A percentile compares a stretch with the other conserved stretches of the same genome.
phyloP scores from a whole-genome alignment of 768 basidiomycete species.

The Hericium rajendrae region DNA sequence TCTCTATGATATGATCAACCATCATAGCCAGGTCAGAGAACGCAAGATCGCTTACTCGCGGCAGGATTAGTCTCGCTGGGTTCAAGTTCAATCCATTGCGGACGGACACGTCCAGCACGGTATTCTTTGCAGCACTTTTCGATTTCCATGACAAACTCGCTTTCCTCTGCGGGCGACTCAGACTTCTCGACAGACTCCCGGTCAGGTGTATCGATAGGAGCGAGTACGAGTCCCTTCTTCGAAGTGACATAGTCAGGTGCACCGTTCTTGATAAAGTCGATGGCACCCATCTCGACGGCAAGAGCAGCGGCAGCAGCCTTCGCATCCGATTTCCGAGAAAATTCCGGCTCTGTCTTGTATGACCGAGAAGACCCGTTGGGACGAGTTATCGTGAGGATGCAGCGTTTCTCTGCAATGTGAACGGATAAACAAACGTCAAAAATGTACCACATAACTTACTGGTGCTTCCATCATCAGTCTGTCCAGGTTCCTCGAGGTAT shows the following conservation, averaged over 20 bases:
- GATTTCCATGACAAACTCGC: slow-evolving; percentile 31
- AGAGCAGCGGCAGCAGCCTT: slow-evolving; percentile 40
- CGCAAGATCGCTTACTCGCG: slow-evolving; percentile 25
- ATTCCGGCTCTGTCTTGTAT: slow-evolving; percentile 40
- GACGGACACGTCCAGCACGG: slow-evolving; percentile 40
- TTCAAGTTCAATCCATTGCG: slow-evolving; percentile 42
- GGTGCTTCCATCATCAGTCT: no score
- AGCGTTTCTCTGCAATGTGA: slow-evolving; percentile 38
- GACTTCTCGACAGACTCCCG: background rate
- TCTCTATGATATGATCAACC: slow-evolving; percentile 18
- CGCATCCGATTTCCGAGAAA: slow-evolving; percentile 41
- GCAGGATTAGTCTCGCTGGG: slow-evolving; percentile 29
- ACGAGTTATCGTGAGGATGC: slow-evolving; percentile 51
- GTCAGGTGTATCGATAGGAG: slow-evolving; percentile 19
- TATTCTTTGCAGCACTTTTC: slow-evolving; percentile 45
- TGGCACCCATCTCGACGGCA: slow-evolving; percentile 50
- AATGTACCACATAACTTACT: slow-evolving; percentile 4
- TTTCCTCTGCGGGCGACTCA: slow-evolving; percentile 1
- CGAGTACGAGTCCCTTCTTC: slow-evolving; percentile 25
- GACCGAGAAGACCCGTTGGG: slow-evolving; percentile 41
- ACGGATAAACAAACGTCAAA: background rate
- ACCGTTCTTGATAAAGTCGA: slow-evolving; percentile 46
- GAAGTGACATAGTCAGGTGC: slow-evolving; percentile 27
- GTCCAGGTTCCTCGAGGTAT: slow-evolving; percentile 12
- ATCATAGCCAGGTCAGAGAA: slow-evolving; percentile 1